Evolutionary conservation across 129 eudicot genomes (phyloP), one percentile per base, ranked within the genome.

Genomic region (Dittrichia graveolens): DNA sequence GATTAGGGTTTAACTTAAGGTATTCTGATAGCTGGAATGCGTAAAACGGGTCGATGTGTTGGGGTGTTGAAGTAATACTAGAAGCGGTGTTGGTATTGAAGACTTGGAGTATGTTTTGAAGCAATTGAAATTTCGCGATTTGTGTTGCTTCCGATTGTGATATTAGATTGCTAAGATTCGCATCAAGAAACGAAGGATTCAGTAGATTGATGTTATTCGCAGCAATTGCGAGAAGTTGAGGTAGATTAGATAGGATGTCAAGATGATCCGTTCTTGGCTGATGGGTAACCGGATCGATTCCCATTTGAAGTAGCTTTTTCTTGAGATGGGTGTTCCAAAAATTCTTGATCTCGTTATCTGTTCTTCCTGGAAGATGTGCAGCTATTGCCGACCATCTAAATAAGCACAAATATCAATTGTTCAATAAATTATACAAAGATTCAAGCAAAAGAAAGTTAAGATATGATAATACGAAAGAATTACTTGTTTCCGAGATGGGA

Each of bases 401-500:
- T 4, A 52, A 12, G 37, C 3, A 45, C 34, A 6, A 3, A 67
- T 34, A 1, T 4, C 5, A 48, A 19, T 24, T 18, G 24, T 4
- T 18, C 64, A 10, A 14, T n/a, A 12, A 7, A 1, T 1, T 12
- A 4, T 40, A 2, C 7, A 10, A 9, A 9, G n/a, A 8, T 69
- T 69, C 16, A 44, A 66, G n/a, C 8, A 16, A 13, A 31, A 50
- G 0, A 14, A 48, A 19, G 71, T 44, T 8, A 19, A 0, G 8
- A 39, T 8, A 19, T 0, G 8, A 39, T 8, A 5, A 54, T 39
- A 49, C 0, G 6, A 37, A 67, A 49, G 9, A 44, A 6, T 74
- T 82, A 85, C 90, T 82, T 85, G 71, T 85, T 85, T 69, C 90
- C 90, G 31, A 85, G 83, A 65, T 82, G 84, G 0, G 87, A 82